phyloP scores from a whole-genome alignment of 148 eudicot genomes.

The Cornus kousa region DNA sequence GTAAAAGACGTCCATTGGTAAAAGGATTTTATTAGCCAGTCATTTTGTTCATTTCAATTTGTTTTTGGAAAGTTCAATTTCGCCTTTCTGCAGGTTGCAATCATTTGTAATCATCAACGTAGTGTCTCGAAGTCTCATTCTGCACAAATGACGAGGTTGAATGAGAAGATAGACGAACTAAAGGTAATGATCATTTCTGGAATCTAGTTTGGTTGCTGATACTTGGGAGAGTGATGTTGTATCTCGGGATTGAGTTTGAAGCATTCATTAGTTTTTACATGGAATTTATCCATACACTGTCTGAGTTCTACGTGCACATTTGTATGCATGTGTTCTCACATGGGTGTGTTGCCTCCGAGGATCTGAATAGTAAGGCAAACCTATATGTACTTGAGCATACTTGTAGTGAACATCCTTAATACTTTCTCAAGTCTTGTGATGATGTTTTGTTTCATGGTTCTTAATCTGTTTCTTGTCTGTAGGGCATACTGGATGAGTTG shows the following conservation, averaged over 20 bases:
- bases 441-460: background rate
- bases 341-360: background rate
- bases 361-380: background rate
- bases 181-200: conserved; percentile 47
- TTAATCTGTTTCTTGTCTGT: conserved; percentile 17
- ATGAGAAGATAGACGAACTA: conserved; percentile 68
- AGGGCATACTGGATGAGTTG: conserved; percentile 63
- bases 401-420: background rate
- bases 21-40: background rate
- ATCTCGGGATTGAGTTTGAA: background rate
- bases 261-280: background rate
- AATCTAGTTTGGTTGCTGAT: background rate
- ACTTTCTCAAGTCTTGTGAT: background rate
- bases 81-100: conserved; percentile 73
- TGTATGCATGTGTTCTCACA: too few relatives aligned
- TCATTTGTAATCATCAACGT: conserved; percentile 99
- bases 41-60: background rate
- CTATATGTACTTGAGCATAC: background rate
- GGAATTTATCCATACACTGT: background rate
- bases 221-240: background rate
- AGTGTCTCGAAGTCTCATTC: conserved; percentile 82
- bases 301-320: background rate
- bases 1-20: conserved; percentile 27
- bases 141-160: conserved; percentile 72
- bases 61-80: conserved; percentile 13